Conservation (phyloP, 352 stramenopile species). For the Pythium myriotylum region DNA sequence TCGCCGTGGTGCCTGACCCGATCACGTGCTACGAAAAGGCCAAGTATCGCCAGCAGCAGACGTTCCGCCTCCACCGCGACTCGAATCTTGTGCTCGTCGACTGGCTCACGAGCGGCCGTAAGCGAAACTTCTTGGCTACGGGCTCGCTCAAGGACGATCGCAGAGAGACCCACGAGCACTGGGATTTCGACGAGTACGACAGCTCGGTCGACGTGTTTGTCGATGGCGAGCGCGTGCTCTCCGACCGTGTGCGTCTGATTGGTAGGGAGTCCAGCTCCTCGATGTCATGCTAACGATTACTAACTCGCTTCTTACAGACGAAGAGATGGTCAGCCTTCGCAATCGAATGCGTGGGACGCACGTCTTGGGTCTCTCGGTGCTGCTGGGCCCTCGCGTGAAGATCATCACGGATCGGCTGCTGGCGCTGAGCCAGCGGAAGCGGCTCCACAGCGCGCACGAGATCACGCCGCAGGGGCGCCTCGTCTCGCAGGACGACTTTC, state of each 20-base stretch:
- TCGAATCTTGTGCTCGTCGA: slow-evolving; percentile 81
- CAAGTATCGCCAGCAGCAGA: slow-evolving; percentile 70
- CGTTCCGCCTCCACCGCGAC: slow-evolving; percentile 46
- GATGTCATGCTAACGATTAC: not conserved
- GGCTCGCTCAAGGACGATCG: slow-evolving; percentile 60
- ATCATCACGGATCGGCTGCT: slow-evolving; percentile 56
- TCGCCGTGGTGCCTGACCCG: slow-evolving; percentile 77
- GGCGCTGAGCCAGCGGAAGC: slow-evolving; percentile 71
- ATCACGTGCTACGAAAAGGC: slow-evolving; percentile 81
- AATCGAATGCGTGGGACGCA: slow-evolving; percentile 78
- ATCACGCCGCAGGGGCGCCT: slow-evolving; percentile 78
- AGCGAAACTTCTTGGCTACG: slow-evolving; percentile 75
- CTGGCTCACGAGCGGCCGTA: slow-evolving; percentile 85
- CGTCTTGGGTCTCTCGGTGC: slow-evolving; percentile 70
- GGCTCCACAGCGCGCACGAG: slow-evolving; percentile 63
- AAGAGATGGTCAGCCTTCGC: slow-evolving; percentile 64
- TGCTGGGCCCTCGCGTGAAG: slow-evolving; percentile 61
- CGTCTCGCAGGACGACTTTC: slow-evolving; percentile 41
- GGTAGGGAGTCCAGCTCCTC: slow-evolving; percentile 32
- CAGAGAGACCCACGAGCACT: slow-evolving; percentile 73
- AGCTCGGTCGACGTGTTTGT: slow-evolving; percentile 63
- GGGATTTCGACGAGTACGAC: slow-evolving; percentile 81
- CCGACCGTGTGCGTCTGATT: slow-evolving; percentile 66
- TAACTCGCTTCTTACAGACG: slow-evolving; percentile 38
- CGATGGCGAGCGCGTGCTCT: slow-evolving; percentile 51